Evolutionary conservation across 192 early-diverging fungal species (phyloP), one percentile per base, ranked within the genome.

Genomic region (Coemansia sp.): DNA sequence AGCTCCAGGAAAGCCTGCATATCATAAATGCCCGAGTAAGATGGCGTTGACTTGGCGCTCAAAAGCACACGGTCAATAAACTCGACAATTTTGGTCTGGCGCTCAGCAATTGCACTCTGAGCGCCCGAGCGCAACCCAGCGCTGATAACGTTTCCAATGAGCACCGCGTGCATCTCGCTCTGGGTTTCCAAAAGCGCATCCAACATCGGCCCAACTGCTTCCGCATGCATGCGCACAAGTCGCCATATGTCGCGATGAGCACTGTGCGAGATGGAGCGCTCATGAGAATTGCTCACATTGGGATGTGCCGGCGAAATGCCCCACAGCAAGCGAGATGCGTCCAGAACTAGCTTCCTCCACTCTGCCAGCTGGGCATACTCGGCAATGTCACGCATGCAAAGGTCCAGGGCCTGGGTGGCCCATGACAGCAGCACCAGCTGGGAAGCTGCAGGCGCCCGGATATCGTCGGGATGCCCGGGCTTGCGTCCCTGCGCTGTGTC

Each of bases 361-460:
- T 65, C 78, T 26, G 53, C 65, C 31, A 80, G 75, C 9, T 56
- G 64, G 1, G 65, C 74, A 43, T 83, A 79, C 0, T 80, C 82
- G 0, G 69, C 69, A 10, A 53, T 43, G 20, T 79, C 50, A 19
- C 85, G 59, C 8, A 44, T 46, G 37, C 64, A 59, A 2, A 63
- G 52, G 1, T 65, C 49, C 43, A 87, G 42, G 19, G 86, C 57
- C 35, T 71, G 15, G 55, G 84, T 77, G 19, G 85, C 59, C 87
- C 87, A 89, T 28, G 83, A 80, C 54, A 87, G 75, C 46, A 87
- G 50, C 30, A 80, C 79, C 55, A 88, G 83, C 12, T 86, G 78
- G 42, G 78, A 55, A 11, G 80, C 78, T 43, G 81, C 79, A 44
- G 85, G 61, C 44, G 84, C 79, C 28, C 71, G 38, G 41, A 68